These are phyloP conservation scores for Fusarium succisae DNA, from an alignment of 2,329 filamentous ascomycete genomes.

Conservation along the genomic window DNA sequence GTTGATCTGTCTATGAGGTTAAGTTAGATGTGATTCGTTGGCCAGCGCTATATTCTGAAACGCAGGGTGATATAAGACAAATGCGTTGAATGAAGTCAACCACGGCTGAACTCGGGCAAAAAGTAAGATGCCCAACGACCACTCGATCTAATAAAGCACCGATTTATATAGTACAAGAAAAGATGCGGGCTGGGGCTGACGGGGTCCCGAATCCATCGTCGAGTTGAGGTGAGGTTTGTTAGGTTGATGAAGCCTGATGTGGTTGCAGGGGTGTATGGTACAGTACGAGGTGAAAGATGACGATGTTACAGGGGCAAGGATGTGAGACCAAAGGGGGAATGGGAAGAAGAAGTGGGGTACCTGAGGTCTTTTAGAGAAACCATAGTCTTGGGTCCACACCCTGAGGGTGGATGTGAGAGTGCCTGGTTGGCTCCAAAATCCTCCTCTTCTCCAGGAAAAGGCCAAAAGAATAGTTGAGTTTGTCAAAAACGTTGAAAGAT, in stretches of 20 bases:
- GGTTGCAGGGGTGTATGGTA: slow-evolving; percentile 11
- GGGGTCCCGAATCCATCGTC: not conserved
- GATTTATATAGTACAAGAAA: not conserved
- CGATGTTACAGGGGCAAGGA: slow-evolving; percentile 6
- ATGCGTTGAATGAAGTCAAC: not conserved
- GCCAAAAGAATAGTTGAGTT: not conserved
- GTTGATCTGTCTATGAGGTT: slow-evolving; percentile 41
- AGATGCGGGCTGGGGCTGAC: not conserved
- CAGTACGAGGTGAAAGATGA: slow-evolving; percentile 13
- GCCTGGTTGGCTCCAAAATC: not conserved
- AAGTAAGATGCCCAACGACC: not conserved
- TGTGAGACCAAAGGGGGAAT: slow-evolving; percentile 10
- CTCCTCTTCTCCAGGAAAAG: not conserved
- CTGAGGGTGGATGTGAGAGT: slow-evolving; percentile 1
- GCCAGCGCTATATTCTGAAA: not conserved
- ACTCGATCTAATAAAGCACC: not conserved
- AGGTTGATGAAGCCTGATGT: not conserved
- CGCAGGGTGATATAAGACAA: not conserved
- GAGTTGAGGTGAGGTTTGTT: not conserved
- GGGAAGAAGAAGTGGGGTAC: slow-evolving; percentile 20
- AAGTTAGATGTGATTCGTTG: slow-evolving; percentile 34
- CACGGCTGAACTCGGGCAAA: not conserved
- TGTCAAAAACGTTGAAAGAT: not conserved
- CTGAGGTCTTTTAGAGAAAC: slow-evolving; percentile 13
- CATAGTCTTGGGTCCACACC: slow-evolving; percentile 24